Evolutionary conservation across 768 basidiomycete genomes (phyloP), one percentile per base, ranked within the genome.

Genomic region (Calocybe indica): DNA sequence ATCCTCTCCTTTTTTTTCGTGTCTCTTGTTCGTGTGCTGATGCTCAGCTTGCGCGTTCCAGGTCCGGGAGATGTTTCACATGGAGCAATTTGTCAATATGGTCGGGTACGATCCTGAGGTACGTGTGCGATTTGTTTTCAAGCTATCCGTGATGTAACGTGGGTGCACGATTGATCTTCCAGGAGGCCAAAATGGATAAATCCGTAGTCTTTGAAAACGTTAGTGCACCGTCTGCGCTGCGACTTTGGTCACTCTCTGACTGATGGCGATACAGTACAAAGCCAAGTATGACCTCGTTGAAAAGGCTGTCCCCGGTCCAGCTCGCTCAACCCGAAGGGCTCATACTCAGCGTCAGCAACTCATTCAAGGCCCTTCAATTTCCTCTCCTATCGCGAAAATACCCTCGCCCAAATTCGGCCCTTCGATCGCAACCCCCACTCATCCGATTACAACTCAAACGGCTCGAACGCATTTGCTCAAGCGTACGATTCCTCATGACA

Each of bases 41-140:
- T 42, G 37, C 37, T 35, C 46, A 37, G 40, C 48, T 49, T 29
- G 43, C 22, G 40, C 49, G 10, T 37, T 14, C 37, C 51, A 92
- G 85, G 74, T 95, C 41, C 80, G 93, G 50, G 91, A 97, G 64
- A 72, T 80, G 49, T 97, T 94, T 64, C 93, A 97, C 59, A 74
- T 95, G 65, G 85, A 93, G 53, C 73, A 84, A 49, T 94, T 87
- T 60, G 77, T 81, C 2, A 82, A 78, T 22, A 73, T 95, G 70
- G 66, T 92, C 33, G 74, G 72, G 13, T 97, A 82, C 62, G 77
- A 94, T 63, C 93, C 92, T 7, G 63, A 71, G 64, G 87, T 88
- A 52, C 34, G 79, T 60, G 1, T 10, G 8, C 41, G 7, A 44
- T 12, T 30, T 29, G 12, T 35, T n/a, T 4, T 13, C 5, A 32